phyloP scores from a whole-genome alignment of 192 early-diverging fungal species.

The Podila clonocystis region DNA sequence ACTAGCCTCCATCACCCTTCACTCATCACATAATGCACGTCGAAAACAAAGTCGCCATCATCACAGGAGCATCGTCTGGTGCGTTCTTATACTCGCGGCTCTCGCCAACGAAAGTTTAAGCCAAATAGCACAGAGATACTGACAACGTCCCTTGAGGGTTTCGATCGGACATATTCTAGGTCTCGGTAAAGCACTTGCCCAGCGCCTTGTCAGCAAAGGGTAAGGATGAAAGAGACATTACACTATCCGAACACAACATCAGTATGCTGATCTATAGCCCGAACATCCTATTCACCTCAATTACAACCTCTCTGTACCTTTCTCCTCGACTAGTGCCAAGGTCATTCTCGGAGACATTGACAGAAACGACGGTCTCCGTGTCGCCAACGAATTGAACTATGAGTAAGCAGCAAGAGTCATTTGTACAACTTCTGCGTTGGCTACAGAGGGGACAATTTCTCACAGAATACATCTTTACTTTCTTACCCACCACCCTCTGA shows the following conservation, averaged over 20 bases:
- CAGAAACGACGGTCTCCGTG: slow-evolving; percentile 26
- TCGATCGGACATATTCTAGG: slow-evolving; percentile 19
- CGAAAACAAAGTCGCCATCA: slow-evolving; percentile 69
- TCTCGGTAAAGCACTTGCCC: slow-evolving; percentile 71
- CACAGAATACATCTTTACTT: background rate
- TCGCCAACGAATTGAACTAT: slow-evolving; percentile 31
- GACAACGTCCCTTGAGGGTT: too few relatives aligned
- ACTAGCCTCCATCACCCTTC: background rate
- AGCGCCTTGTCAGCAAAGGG: slow-evolving; percentile 64
- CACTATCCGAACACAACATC: background rate
- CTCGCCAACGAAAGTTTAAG: background rate
- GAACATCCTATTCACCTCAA: background rate
- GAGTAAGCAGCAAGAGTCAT: slow-evolving; percentile 11
- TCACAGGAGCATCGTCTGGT: slow-evolving; percentile 75
- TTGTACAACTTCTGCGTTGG: too few relatives aligned
- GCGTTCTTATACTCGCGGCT: background rate
- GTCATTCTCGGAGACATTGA: slow-evolving; percentile 73
- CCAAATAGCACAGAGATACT: background rate
- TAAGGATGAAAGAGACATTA: slow-evolving; percentile 4
- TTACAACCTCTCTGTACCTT: background rate
- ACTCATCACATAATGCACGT: slow-evolving; percentile 28
- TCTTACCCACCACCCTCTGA: background rate
- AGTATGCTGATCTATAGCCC: background rate
- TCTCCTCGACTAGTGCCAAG: slow-evolving; percentile 53
- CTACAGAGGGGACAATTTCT: background rate